Conservation (phyloP, 768 basidiomycete species). For the Agaricus blazei region DNA sequence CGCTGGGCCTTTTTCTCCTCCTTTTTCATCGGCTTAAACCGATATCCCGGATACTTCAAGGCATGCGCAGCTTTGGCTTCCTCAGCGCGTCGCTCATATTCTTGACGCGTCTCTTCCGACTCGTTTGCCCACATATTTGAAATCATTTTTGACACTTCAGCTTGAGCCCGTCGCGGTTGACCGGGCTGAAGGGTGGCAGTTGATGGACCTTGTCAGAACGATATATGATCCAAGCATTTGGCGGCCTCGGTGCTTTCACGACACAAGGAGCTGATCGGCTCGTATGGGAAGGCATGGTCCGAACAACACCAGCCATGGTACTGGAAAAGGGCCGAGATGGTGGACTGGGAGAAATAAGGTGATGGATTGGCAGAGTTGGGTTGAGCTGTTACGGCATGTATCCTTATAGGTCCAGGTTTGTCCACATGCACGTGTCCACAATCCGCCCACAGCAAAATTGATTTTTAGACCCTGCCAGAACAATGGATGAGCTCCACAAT, state of each 20-base stretch:
- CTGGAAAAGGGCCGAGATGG: conserved; percentile 5
- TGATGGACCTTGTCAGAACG: conserved; percentile 53
- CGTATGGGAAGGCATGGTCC: conserved; percentile 12
- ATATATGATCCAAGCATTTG: conserved; percentile 83
- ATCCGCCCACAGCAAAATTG: neutral
- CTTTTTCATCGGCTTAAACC: conserved; percentile 51
- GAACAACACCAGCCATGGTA: conserved; percentile 6
- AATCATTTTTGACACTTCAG: conserved; percentile 60
- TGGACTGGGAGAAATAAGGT: conserved; percentile 6
- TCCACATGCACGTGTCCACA: conserved; percentile 1
- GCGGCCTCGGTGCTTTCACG: conserved; percentile 54
- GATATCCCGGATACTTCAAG: conserved; percentile 48
- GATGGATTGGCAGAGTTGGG: conserved; percentile 5
- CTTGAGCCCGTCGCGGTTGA: conserved; percentile 43
- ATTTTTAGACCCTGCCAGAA: conserved; percentile 7
- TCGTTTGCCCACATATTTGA: conserved; percentile 62
- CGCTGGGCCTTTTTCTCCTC: conserved; percentile 42
- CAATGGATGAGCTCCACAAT: conserved; percentile 5
- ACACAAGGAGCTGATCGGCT: neutral
- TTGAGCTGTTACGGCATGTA: conserved; percentile 13
- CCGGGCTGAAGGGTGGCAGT: conserved; percentile 31
- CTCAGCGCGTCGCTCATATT: conserved; percentile 52
- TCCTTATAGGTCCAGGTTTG: conserved; percentile 27
- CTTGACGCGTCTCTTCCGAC: conserved; percentile 35
- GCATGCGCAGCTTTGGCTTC: conserved; percentile 47